phyloP scores from a whole-genome alignment of 2,329 filamentous ascomycete genomes.

The Fusarium burgessii region DNA sequence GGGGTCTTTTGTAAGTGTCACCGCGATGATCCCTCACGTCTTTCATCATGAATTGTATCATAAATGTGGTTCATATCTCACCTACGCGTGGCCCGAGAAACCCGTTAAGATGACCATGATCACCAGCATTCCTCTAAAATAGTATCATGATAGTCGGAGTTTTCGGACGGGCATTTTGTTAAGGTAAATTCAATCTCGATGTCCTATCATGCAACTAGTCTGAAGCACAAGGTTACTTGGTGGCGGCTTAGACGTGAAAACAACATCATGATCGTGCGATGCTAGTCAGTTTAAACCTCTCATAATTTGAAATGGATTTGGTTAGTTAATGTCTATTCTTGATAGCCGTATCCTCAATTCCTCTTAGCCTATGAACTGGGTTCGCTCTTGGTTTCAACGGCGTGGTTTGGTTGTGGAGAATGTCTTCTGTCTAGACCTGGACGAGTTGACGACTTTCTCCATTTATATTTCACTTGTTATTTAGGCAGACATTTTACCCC shows the following conservation, averaged over 20 bases:
- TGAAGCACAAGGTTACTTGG: constrained; percentile 21
- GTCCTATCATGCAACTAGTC: constrained; percentile 6
- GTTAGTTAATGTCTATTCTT: constrained; percentile 25
- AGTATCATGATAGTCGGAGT: neutral
- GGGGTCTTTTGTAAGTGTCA: constrained; percentile 8
- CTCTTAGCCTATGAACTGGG: constrained; percentile 5
- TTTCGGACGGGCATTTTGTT: neutral
- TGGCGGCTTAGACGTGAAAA: neutral
- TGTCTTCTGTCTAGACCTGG: constrained; percentile 10
- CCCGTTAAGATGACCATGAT: constrained; percentile 1
- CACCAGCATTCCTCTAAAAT: neutral
- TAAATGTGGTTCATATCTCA: constrained; percentile 31
- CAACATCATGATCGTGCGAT: constrained; percentile 15
- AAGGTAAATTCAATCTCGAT: neutral
- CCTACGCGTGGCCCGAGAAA: neutral
- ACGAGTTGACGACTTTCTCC: constrained; percentile 8
- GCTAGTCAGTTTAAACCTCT: neutral
- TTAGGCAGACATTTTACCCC: constrained; percentile 12
- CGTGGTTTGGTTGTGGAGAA: constrained; percentile 17
- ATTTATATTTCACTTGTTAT: constrained; percentile 29
- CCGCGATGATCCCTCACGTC: constrained; percentile 18
- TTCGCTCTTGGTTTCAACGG: constrained; percentile 15
- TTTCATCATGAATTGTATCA: constrained; percentile 30
- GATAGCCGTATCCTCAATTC: constrained; percentile 5
- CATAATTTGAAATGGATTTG: constrained; percentile 7